A percentile compares a stretch with the other conserved stretches of the same genome.
These are phyloP conservation scores for Yarrowia sp. DNA, from an alignment of 805 yeast species.

Conservation along the genomic window DNA sequence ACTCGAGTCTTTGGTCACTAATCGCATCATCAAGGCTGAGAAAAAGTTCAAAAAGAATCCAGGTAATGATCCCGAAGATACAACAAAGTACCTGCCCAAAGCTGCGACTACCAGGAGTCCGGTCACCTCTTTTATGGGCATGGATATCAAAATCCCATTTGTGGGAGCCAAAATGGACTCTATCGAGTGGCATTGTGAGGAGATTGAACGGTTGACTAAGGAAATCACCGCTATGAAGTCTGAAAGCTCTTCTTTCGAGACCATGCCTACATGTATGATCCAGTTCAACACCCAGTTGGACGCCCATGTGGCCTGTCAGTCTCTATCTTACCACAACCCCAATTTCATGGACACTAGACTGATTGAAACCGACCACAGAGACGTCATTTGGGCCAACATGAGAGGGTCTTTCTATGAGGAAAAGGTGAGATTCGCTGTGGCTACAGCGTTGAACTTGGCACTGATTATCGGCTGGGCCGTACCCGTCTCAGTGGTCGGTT, in stretches of 20 bases:
- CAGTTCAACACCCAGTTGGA: constrained; percentile 64
- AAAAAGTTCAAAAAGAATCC: constrained; percentile 51
- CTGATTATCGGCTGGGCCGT: constrained; percentile 75
- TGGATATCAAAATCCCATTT: constrained; percentile 53
- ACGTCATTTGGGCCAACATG: constrained; percentile 75
- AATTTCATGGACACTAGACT: constrained; percentile 11
- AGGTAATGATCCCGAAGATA: constrained; percentile 18
- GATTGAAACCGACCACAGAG: constrained; percentile 65
- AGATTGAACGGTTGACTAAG: constrained; percentile 66
- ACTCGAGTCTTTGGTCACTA: constrained; percentile 50
- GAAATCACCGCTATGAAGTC: constrained; percentile 64
- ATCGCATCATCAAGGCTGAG: constrained; percentile 44
- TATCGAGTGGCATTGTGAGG: constrained; percentile 68
- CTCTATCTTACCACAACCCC: constrained; percentile 47
- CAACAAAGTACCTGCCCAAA: background rate
- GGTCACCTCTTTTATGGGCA: constrained; percentile 2
- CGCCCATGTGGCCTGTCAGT: constrained; percentile 72
- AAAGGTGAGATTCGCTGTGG: constrained; percentile 54
- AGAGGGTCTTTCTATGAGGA: constrained; percentile 51
- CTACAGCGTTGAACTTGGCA: constrained; percentile 56
- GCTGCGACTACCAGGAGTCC: background rate
- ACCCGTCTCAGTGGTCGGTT: constrained; percentile 82
- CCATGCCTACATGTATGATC: constrained; percentile 56
- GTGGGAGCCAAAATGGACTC: constrained; percentile 76
- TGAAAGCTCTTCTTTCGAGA: constrained; percentile 54